Base-by-base conservation (phyloP, 805 yeast species). In the Teunomyces stri region DNA sequence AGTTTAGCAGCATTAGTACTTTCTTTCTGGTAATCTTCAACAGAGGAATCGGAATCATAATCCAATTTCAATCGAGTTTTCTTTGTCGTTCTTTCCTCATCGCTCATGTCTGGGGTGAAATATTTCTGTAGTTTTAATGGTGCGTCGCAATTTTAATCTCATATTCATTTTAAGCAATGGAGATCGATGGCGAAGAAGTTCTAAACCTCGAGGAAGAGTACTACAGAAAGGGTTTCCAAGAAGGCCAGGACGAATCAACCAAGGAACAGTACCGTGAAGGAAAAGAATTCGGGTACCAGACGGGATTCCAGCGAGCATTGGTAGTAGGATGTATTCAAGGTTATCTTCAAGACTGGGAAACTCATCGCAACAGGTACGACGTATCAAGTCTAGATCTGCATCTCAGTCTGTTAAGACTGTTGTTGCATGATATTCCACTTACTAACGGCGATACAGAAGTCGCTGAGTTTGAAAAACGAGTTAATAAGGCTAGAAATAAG, bases 281-380 rank as follows among this genome's bases (percentile, higher is more conserved):
- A 1, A 85, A 84, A 58, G 89, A 88, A 58, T 84, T 82, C 54
- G 98, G 98, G 0, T 74, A 82, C 37, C 94, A 86, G 59, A 83
- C 87, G 0, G 89, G 89, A 0, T 85, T 81, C 56, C 94, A 86
- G 62, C 66, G 87, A 49, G 84, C 79, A 56, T 54, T 88, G 2
- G 60, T 87, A 0, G 60, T 90, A 1, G 97, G 97, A 0, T 83
- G 87, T 47, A 72, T 85, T 34, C 61, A 74, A 46, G 83, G 86
- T 13, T 56, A 84, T 35, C 60, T 78, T 16, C 64, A 66, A 12
- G 59, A 65, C 6, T 66, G 82, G 74, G 43, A 58, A 15, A 30
- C 43, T 6, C 48, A 60, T 25, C 21, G 57, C 2, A 48, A 37
- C 7, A 28, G 51, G 2, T 64, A 65, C 44, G 51, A 44, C n/a